These are phyloP conservation scores for Tothia fuscella DNA, from an alignment of 2,329 filamentous ascomycete genomes.

Conservation along the genomic window DNA sequence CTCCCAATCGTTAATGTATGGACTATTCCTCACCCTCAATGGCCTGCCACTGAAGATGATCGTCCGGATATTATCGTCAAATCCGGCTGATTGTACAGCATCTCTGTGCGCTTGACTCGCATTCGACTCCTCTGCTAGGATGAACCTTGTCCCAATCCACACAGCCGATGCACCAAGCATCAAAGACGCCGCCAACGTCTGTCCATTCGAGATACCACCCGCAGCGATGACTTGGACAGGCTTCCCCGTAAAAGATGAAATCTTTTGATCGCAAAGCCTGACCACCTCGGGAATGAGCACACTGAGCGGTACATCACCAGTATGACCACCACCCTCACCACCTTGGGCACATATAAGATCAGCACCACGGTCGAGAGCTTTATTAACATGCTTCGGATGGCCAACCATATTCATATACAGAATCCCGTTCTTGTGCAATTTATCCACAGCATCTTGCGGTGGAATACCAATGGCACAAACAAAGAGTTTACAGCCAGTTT, in stretches of 20 bases:
- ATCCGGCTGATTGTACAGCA: conserved; percentile 77
- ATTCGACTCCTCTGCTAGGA: conserved; percentile 86
- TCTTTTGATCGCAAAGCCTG: conserved; percentile 2
- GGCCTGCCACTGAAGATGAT: conserved; percentile 66
- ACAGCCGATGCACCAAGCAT: conserved; percentile 88
- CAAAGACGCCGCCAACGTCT: conserved; percentile 70
- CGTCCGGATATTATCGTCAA: conserved; percentile 91
- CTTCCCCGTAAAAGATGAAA: conserved; percentile 6
- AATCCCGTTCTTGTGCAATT: conserved; percentile 8
- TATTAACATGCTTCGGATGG: conserved; percentile 10
- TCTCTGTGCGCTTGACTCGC: conserved; percentile 91
- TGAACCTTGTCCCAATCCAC: conserved; percentile 95
- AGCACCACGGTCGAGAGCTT: conserved; percentile 9
- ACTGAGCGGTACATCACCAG: conserved; percentile 9
- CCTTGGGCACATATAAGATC: conserved; percentile 10
- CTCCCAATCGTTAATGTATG: conserved; percentile 9
- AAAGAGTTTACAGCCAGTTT: conserved; percentile 8
- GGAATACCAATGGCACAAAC: conserved; percentile 11
- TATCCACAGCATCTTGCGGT: conserved; percentile 4
- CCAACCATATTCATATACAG: conserved; percentile 12
- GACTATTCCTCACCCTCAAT: conserved; percentile 5
- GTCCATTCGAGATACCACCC: conserved; percentile 11
- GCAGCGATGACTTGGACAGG: conserved; percentile 10
- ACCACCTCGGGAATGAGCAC: conserved; percentile 10
- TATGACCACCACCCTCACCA: conserved; percentile 10